These are phyloP conservation scores for Aspergillus oerlinghausenensis DNA, from an alignment of 2,329 filamentous ascomycete species.

Conservation along the genomic window DNA sequence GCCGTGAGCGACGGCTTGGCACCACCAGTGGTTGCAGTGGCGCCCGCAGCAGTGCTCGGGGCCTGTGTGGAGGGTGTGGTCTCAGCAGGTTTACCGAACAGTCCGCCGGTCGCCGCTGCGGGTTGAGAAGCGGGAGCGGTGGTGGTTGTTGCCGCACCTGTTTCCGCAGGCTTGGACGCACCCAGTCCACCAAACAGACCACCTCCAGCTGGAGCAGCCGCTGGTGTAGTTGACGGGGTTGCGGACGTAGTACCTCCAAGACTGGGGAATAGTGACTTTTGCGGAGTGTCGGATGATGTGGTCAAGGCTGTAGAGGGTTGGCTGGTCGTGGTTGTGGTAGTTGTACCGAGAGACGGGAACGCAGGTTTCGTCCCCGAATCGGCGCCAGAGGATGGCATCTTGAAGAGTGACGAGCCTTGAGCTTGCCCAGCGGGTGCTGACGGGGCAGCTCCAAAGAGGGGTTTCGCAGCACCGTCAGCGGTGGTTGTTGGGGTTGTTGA, in stretches of 20 bases:
- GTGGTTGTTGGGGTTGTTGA: slow-evolving; percentile 22
- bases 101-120: slow-evolving; percentile 15
- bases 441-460: slow-evolving; percentile 24
- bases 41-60: slow-evolving; percentile 13
- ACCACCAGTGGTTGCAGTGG: slow-evolving; percentile 17
- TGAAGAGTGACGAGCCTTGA: slow-evolving; percentile 25
- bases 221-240: slow-evolving; percentile 28
- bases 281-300: slow-evolving; percentile 28
- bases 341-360: slow-evolving; percentile 21
- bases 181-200: slow-evolving; percentile 27
- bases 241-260: slow-evolving; percentile 26
- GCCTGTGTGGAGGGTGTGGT: slow-evolving; percentile 21
- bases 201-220: slow-evolving; percentile 23
- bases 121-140: slow-evolving; percentile 23
- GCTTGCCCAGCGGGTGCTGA: slow-evolving; percentile 13
- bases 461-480: slow-evolving; percentile 22
- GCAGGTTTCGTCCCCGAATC: slow-evolving; percentile 24
- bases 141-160: slow-evolving; percentile 24
- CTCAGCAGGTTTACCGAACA: slow-evolving; percentile 25
- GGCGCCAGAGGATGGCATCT: slow-evolving; percentile 20
- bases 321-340: slow-evolving; percentile 13
- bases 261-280: slow-evolving; percentile 31
- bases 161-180: slow-evolving; percentile 25
- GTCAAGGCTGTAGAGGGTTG: slow-evolving; percentile 21
- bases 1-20: slow-evolving; percentile 22